A percentile compares a stretch with the other conserved stretches of the same genome.
These are phyloP conservation scores for Cinchona pubescens DNA, from an alignment of 257 asterid genomes.

Conservation along the genomic window DNA sequence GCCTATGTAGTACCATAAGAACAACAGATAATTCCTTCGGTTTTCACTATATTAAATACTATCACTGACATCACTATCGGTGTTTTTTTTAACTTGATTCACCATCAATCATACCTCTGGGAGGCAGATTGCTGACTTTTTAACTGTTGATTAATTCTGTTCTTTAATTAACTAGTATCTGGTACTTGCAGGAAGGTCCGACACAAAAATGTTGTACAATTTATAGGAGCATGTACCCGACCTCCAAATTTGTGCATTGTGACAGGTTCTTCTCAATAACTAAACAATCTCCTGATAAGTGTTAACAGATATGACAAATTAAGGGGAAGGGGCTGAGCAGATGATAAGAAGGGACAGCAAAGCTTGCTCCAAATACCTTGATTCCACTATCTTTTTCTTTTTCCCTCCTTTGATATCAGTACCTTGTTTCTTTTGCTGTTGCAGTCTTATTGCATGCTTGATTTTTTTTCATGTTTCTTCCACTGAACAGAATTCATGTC, in stretches of 20 bases:
- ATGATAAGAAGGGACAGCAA: not conserved
- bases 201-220: slow-evolving; percentile 94
- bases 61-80: not conserved
- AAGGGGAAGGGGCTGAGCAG: not conserved
- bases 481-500: slow-evolving; percentile 72
- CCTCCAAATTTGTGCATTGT: slow-evolving; percentile 93
- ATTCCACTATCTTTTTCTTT: not conserved
- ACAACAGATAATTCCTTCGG: not conserved
- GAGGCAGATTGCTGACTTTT: not conserved
- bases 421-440: not conserved
- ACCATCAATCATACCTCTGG: not conserved
- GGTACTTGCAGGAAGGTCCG: slow-evolving; percentile 85
- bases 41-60: not conserved
- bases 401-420: not conserved
- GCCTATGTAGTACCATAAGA: not conserved
- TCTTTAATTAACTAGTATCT: slow-evolving; percentile 16
- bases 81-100: not conserved
- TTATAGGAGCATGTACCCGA: slow-evolving; percentile 93
- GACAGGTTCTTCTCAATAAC: slow-evolving; percentile 54
- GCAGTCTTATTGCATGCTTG: slow-evolving; percentile 15
- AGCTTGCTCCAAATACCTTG: not conserved
- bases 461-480: slow-evolving; percentile 19
- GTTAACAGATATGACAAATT: not conserved
- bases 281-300: slow-evolving; percentile 1
- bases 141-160: not conserved